Conservation (phyloP, 73 alveolate species). For the Paramecium pentaurelia region DNA sequence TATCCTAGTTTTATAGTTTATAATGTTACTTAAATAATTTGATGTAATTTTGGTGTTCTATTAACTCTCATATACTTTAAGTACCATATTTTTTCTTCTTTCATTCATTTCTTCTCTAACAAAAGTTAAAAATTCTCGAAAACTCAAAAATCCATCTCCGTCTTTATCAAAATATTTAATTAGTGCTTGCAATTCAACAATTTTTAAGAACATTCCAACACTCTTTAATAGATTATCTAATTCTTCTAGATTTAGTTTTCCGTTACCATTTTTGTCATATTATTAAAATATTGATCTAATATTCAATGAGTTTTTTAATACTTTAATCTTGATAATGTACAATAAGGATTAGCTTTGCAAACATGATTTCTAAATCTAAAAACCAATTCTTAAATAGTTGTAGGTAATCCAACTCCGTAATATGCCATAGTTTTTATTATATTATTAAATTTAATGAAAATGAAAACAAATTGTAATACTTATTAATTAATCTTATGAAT, state of each 20-base stretch:
- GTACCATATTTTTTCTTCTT: conserved; percentile 33
- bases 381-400: conserved; percentile 15
- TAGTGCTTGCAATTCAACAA: conserved; percentile 1
- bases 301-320: neutral
- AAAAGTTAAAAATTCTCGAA: neutral
- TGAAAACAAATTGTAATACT: neutral
- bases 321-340: conserved; percentile 22
- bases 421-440: neutral
- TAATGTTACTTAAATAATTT: neutral
- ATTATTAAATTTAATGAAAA: neutral
- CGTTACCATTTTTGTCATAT: conserved; percentile 31
- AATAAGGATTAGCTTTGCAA: conserved; percentile 28
- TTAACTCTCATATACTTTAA: neutral
- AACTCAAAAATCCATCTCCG: neutral
- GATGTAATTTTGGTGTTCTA: neutral
- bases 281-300: neutral
- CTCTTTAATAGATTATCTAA: neutral
- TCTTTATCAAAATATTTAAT: conserved; percentile 28
- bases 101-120: conserved; percentile 15
- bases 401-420: conserved; percentile 25
- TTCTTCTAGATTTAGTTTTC: conserved; percentile 22
- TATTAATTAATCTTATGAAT: neutral
- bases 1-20: neutral
- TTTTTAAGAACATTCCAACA: conserved; percentile 19
- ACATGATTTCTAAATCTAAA: conserved; percentile 37